A percentile compares a stretch with the other conserved stretches of the same genome.
These are phyloP conservation scores for Stephania japonica DNA, from an alignment of 164 flowering plant genomes.

Conservation along the genomic window DNA sequence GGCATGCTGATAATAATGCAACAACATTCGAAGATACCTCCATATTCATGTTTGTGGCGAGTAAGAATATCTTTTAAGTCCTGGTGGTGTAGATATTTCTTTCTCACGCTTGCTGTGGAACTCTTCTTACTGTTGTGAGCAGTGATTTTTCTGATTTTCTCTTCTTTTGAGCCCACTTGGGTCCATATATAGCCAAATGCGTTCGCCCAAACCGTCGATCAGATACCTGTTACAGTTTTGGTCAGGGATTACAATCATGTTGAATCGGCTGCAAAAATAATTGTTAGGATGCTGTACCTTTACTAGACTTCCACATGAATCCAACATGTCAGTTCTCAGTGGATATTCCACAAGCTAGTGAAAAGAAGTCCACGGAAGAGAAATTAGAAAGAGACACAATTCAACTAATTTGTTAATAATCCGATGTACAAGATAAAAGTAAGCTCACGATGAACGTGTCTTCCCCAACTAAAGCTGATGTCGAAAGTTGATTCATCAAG, in stretches of 20 bases:
- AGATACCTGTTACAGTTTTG: slow-evolving; percentile 44
- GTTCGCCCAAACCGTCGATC: slow-evolving; percentile 91
- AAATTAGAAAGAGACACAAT: not conserved
- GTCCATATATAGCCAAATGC: slow-evolving; percentile 86
- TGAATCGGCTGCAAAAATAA: not conserved
- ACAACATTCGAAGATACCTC: not conserved
- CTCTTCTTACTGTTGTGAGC: not conserved
- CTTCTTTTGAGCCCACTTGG: slow-evolving; percentile 78
- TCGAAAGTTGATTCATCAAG: slow-evolving; percentile 69
- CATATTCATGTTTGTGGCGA: not conserved
- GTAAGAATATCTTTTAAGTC: not conserved
- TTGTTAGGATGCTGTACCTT: slow-evolving; percentile 39
- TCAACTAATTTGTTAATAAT: not conserved
- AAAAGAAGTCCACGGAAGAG: slow-evolving; percentile 7
- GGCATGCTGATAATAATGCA: not conserved
- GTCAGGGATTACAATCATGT: not conserved
- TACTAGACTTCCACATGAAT: slow-evolving; percentile 65
- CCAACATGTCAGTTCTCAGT: slow-evolving; percentile 61
- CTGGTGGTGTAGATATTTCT: not conserved
- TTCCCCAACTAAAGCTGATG: slow-evolving; percentile 62
- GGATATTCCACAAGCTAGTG: slow-evolving; percentile 84
- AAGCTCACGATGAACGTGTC: slow-evolving; percentile 71
- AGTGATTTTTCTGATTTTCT: slow-evolving; percentile 26
- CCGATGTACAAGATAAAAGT: not conserved
- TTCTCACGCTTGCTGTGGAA: slow-evolving; percentile 6